A percentile compares a stretch with the other conserved stretches of the same genome.
These are phyloP conservation scores for Peronosclerospora sorghi DNA, from an alignment of 352 stramenopile genomes.

Conservation along the genomic window DNA sequence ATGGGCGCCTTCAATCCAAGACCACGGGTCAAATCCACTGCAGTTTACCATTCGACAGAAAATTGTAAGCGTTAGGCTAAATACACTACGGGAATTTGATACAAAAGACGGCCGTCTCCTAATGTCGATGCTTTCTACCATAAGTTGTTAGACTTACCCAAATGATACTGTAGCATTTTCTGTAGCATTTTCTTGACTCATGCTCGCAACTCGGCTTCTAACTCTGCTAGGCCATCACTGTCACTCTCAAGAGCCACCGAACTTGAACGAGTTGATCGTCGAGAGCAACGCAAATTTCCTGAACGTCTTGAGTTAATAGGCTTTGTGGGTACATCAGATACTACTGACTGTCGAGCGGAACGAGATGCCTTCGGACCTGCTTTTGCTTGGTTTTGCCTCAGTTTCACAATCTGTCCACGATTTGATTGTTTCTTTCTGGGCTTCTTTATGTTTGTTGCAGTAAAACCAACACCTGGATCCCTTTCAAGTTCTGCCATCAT, in stretches of 20 bases:
- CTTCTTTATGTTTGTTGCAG: constrained; percentile 1
- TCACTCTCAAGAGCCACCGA: constrained; percentile 27
- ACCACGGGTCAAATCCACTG: no score
- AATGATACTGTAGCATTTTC: not conserved
- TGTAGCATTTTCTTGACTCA: constrained; percentile 1
- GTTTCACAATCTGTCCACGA: not conserved
- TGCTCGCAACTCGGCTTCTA: constrained; percentile 23
- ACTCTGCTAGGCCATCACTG: constrained; percentile 41
- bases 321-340: not conserved
- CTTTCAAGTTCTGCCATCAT: constrained; percentile 36
- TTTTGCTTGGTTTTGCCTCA: constrained; percentile 4
- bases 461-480: not conserved
- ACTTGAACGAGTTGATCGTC: constrained; percentile 15
- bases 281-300: constrained; percentile 4
- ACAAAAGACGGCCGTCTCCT: no score
- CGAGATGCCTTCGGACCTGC: not conserved
- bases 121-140: no score
- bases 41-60: no score
- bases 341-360: not conserved
- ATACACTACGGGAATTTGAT: no score
- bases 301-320: not conserved
- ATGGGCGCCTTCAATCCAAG: no score
- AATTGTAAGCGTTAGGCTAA: no score
- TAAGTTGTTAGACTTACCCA: no score
- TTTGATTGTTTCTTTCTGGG: constrained; percentile 2